These are phyloP conservation scores for Blastobotrys arbuscula DNA, from an alignment of 1,139 yeast species.

Conservation along the genomic window DNA sequence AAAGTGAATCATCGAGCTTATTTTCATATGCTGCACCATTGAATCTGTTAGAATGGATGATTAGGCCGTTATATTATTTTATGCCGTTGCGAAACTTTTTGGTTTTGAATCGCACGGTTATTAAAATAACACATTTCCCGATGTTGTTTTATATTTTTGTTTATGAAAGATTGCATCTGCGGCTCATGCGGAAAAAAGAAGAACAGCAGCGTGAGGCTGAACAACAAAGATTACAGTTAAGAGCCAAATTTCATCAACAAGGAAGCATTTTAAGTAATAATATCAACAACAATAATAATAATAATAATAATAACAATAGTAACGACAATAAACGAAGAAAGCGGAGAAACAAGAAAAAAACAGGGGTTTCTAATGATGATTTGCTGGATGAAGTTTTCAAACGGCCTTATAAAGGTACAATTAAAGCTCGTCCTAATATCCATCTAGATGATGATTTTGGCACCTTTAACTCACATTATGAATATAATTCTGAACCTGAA, in stretches of 20 bases:
- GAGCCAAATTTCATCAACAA: not conserved
- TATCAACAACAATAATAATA: not conserved
- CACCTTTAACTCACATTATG: not conserved
- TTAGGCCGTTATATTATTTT: slow-evolving; percentile 32
- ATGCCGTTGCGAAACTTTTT: slow-evolving; percentile 33
- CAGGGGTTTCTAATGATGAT: slow-evolving; percentile 26
- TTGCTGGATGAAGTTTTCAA: slow-evolving; percentile 30
- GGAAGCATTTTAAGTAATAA: not conserved
- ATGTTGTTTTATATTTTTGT: slow-evolving; percentile 32
- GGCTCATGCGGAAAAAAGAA: slow-evolving; percentile 17
- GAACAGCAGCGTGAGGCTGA: slow-evolving; percentile 16
- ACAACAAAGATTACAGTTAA: slow-evolving; percentile 14
- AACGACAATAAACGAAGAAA: not conserved
- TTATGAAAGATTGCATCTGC: slow-evolving; percentile 31
- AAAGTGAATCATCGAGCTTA: slow-evolving; percentile 36
- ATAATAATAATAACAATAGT: not conserved
- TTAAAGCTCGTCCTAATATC: slow-evolving; percentile 17
- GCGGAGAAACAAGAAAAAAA: slow-evolving; percentile 3
- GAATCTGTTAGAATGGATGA: slow-evolving; percentile 33
- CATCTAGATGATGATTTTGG: slow-evolving; percentile 8
- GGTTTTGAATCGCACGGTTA: slow-evolving; percentile 33
- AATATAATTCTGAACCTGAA: slow-evolving; percentile 7
- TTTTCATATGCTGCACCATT: slow-evolving; percentile 38
- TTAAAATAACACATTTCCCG: slow-evolving; percentile 38
- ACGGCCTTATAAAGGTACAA: slow-evolving; percentile 29